These are phyloP conservation scores for Tolypocladium inflatum DNA, from an alignment of 2,329 filamentous ascomycete genomes.

Conservation along the genomic window DNA sequence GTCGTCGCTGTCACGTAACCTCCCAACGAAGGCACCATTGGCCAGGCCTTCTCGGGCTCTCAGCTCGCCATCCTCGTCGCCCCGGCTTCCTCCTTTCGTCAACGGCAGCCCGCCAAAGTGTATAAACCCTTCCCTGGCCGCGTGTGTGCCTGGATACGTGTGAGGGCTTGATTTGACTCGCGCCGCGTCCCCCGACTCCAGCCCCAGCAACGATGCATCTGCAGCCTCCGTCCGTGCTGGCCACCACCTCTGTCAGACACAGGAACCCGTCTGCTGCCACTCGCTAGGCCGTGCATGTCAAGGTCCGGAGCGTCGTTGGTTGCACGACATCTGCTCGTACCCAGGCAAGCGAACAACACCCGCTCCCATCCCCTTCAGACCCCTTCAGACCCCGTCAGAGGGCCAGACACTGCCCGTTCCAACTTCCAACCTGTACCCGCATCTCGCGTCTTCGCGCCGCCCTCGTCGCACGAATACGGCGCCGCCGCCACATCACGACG, in stretches of 20 bases:
- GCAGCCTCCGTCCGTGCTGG: neutral
- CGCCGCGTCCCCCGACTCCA: neutral
- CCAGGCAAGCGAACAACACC: neutral
- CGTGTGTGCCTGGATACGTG: conserved; percentile 1
- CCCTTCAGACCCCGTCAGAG: neutral
- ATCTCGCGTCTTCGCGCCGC: too few relatives aligned
- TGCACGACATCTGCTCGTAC: neutral
- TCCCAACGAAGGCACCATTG: neutral
- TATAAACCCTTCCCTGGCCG: neutral
- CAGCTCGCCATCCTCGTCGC: neutral
- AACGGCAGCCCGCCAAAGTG: neutral
- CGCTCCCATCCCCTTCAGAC: neutral
- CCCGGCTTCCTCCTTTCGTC: neutral
- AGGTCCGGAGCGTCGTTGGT: neutral
- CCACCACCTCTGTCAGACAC: neutral
- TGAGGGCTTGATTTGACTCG: conserved; percentile 3
- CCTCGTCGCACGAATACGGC: too few relatives aligned
- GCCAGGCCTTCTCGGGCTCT: neutral
- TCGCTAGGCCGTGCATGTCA: neutral
- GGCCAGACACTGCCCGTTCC: neutral
- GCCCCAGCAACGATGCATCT: neutral
- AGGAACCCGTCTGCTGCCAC: neutral
- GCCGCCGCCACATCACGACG: neutral
- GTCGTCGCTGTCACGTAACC: neutral
- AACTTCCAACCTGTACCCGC: too few relatives aligned